phyloP scores from a whole-genome alignment of 345 rosid genomes.

The Lepidium africanum region DNA sequence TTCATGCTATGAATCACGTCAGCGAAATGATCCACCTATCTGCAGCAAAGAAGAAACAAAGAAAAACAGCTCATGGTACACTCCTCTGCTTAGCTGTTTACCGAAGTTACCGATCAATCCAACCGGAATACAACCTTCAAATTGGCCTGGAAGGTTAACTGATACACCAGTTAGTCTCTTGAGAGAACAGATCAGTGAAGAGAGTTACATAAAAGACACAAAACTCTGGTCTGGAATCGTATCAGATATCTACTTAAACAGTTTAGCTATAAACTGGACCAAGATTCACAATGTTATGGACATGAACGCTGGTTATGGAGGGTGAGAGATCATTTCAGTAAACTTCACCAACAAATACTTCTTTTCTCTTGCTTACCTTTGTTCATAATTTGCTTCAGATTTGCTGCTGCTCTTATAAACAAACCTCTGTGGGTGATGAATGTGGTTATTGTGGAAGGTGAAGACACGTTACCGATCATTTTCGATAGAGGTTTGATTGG shows the following conservation, averaged over 20 bases:
- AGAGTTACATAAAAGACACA: conserved; percentile 39
- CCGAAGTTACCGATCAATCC: conserved; percentile 46
- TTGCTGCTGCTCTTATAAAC: conserved; percentile 70
- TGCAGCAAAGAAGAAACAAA: conserved; percentile 40
- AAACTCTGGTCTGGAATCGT: conserved; percentile 62
- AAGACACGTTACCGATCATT: conserved; percentile 61
- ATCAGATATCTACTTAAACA: conserved; percentile 52
- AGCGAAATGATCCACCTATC: conserved; percentile 44
- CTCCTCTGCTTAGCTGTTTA: conserved; percentile 54
- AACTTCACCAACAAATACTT: conserved; percentile 25
- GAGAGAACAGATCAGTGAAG: conserved; percentile 24
- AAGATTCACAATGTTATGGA: conserved; percentile 73
- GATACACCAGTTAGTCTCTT: conserved; percentile 44
- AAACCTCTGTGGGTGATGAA: conserved; percentile 89
- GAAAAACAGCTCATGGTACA: conserved; percentile 53
- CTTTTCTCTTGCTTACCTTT: conserved; percentile 11
- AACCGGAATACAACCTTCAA: conserved; percentile 46
- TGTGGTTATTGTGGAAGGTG: conserved; percentile 52
- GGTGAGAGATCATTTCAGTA: conserved; percentile 38
- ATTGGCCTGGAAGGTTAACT: conserved; percentile 73
- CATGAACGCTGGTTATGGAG: conserved; percentile 96
- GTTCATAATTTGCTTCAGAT: conserved; percentile 36
- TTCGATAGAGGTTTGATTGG: conserved; percentile 84
- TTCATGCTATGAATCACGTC: conserved; percentile 63
- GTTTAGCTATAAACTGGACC: conserved; percentile 63